Conservation (phyloP, 2,329 filamentous ascomycete genomes). For the Trichoderma breve region DNA sequence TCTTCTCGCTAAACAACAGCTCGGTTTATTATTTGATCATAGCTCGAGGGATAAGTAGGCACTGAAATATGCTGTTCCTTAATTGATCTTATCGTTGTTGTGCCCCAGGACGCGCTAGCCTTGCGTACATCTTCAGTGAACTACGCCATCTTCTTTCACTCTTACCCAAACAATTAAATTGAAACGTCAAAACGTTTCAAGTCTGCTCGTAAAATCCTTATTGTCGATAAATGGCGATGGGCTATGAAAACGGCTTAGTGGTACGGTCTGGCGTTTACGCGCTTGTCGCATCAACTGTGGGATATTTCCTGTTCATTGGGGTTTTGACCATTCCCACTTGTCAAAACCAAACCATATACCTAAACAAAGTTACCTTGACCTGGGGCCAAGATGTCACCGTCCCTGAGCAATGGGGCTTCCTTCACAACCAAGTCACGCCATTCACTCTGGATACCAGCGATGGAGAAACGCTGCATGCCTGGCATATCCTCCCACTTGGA, state of each 20-base stretch:
- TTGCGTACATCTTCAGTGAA: no score
- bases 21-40: no score
- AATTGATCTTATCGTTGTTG: no score
- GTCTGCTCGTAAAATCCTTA: no score
- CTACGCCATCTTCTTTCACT: no score
- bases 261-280: background rate
- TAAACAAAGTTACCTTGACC: background rate
- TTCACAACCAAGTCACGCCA: background rate
- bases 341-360: background rate
- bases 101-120: no score
- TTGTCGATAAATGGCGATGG: no score
- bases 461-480: background rate
- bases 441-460: background rate
- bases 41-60: no score
- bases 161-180: no score
- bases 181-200: no score
- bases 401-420: background rate
- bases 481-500: background rate
- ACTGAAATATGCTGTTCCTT: no score
- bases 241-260: background rate
- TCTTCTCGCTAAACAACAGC: no score
- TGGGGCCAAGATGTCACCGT: background rate
- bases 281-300: background rate
- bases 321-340: background rate
- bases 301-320: background rate